phyloP scores from a whole-genome alignment of 164 flowering plant genomes.

The Pachysandra terminalis region DNA sequence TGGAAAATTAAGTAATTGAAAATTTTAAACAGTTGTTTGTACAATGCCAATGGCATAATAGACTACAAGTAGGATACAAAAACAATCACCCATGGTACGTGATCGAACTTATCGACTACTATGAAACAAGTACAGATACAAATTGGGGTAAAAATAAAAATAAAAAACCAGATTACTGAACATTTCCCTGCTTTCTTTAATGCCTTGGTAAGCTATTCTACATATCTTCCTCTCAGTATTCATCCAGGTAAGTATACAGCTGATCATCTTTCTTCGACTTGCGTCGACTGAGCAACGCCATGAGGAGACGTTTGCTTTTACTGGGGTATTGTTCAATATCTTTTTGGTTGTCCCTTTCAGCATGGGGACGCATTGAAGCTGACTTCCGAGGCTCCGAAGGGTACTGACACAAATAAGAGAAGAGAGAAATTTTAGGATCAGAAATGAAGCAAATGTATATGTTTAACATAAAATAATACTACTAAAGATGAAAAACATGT shows the following conservation, averaged over 20 bases:
- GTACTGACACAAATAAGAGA: conserved; percentile 34
- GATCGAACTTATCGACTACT: no score
- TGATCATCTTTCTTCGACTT: conserved; percentile 71
- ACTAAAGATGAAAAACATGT: background rate
- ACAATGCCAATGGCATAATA: no score
- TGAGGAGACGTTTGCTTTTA: conserved; percentile 72
- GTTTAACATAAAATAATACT: background rate
- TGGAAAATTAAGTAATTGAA: no score
- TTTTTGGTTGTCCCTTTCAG: conserved; percentile 40
- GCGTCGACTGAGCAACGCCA: conserved; percentile 67
- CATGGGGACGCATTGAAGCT: conserved; percentile 48
- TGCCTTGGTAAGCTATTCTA: background rate
- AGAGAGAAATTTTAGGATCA: background rate
- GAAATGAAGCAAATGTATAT: background rate
- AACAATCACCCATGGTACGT: background rate
- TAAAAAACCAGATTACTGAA: background rate
- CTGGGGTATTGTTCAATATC: conserved; percentile 55
- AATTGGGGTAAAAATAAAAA: background rate
- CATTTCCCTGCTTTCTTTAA: background rate
- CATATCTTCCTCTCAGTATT: conserved; percentile 39
- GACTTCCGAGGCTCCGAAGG: conserved; percentile 67
- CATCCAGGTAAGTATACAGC: conserved; percentile 67
- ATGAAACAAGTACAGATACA: background rate
- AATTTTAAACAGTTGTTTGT: no score
- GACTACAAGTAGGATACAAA: background rate